Base-by-base conservation (phyloP, 371 early-diverging fungal species). In the Mucor irregularis region DNA sequence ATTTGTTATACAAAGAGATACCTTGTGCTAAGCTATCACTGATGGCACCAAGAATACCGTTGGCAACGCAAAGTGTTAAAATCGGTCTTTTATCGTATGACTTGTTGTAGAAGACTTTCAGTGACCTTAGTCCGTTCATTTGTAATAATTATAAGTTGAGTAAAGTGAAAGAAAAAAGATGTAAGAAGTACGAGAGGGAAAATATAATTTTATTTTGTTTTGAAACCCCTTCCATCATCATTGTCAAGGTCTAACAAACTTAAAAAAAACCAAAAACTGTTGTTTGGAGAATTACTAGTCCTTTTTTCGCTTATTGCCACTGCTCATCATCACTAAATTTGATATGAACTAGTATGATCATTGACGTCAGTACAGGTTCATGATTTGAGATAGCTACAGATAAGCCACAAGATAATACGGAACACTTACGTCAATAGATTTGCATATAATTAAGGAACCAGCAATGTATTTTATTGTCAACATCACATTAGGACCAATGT, bases 21-120 rank as follows among this genome's bases (percentile, higher is more conserved):
- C 69, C 64, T 58, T 92, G 92, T 0, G 91, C 90, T 13, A 89
- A 56, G 7, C 81, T 58, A 61, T 92, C 90, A 33, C 89, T 85
- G 2, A 87, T 59, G 5, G 79, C 84, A 14, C 88, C 90, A 7
- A 92, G 73, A 8, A 77, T 56, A 4, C 84, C 88, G 66, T 91
- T 92, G 26, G 90, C 88, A 4, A 80, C 69, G 42, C 88, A 79
- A 17, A 92, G 65, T 0, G 92, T 90, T 25, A 84, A 45, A 43
- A 88, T 66, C 10, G 92, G 91, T 26, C 81, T 78, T 17, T 69
- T 73, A 29, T 74, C 68, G 46, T 81, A 84, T 6, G 69, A 74
- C 43, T 63, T 60, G 48, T 71, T 76, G 64, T 84, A 84, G 24
- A 73, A 66, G 4, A 47, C 56, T 14, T 68, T 69, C 2, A 73